A percentile compares a stretch with the other conserved stretches of the same genome.
phyloP scores from a whole-genome alignment of 169 alveolate genomes.

The Eimeria praecox region DNA sequence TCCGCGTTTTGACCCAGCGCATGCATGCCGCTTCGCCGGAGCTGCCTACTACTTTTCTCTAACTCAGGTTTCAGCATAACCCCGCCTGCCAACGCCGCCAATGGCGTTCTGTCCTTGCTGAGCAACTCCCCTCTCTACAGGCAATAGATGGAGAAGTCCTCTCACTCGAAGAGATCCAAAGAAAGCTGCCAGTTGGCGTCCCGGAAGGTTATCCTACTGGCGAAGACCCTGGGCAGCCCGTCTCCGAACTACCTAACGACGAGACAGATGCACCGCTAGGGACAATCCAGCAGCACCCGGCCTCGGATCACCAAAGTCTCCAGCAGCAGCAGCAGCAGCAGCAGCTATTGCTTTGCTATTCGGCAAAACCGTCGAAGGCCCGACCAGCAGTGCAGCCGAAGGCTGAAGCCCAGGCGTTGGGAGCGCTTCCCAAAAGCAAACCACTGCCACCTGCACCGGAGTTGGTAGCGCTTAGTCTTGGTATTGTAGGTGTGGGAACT shows the following conservation, averaged over 20 bases:
- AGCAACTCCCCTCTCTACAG: constrained; percentile 47
- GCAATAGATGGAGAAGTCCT: constrained; percentile 29
- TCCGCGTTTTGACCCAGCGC: neutral
- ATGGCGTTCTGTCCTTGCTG: constrained; percentile 59
- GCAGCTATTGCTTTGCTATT: constrained; percentile 22
- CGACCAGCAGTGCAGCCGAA: constrained; percentile 24
- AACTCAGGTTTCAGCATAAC: constrained; percentile 62
- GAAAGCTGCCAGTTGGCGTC: neutral
- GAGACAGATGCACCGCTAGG: constrained; percentile 8
- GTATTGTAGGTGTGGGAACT: constrained; percentile 50
- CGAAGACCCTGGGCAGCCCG: neutral
- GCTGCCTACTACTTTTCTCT: neutral
- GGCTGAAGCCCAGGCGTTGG: neutral
- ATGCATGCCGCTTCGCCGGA: neutral
- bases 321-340: constrained; percentile 66
- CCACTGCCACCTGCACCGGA: neutral
- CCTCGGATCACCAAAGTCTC: neutral
- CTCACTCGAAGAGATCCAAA: constrained; percentile 10
- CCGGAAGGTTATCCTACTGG: neutral
- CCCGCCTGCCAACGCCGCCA: constrained; percentile 71
- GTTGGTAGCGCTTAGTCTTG: constrained; percentile 41
- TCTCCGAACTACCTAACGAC: neutral
- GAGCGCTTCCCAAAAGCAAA: neutral
- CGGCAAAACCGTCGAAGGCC: neutral
- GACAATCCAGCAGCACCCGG: constrained; percentile 5